Evolutionary conservation across 495 filamentous ascomycete species (phyloP), one percentile per base, ranked within the genome.

Genomic region (Hypoxylon trugodes): DNA sequence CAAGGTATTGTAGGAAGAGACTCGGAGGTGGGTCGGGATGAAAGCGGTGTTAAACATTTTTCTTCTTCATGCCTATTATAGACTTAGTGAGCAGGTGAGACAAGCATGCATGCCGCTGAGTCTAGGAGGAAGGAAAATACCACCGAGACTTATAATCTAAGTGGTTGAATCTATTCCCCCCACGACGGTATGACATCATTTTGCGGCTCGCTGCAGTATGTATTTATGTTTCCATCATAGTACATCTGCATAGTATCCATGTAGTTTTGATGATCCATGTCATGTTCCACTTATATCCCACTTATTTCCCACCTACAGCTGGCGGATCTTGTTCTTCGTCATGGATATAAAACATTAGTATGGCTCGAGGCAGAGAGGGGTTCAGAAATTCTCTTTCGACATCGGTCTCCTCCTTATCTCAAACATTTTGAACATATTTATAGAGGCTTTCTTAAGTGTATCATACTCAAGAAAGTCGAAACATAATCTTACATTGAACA

Each of bases 211-310:
- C 18, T 18, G 6, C 40, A 30, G 37, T n/a, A 5, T 16, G 13
- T 15, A 18, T 16, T 30, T 19, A 10, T n/a, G 13, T 40, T 40
- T 47, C 37, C 30, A 35, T 37, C n/a, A 42, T 47, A 50, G n/a
- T n/a, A n/a, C n/a, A n/a, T n/a, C n/a, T n/a, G n/a, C n/a, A n/a
- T n/a, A n/a, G n/a, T n/a, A n/a, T n/a, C n/a, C n/a, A n/a, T n/a
- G n/a, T n/a, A n/a, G n/a, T n/a, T n/a, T n/a, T n/a, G n/a, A n/a
- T n/a, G n/a, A n/a, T n/a, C n/a, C n/a, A n/a, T n/a, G n/a, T n/a
- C n/a, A n/a, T n/a, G n/a, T n/a, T 56, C 50, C 51, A 58, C 38
- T 45, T 22, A 26, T 52, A 58, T 33, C 47, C n/a, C 53, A 52
- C 53, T 10, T 48, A 35, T 33, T n/a, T 18, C 24, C 53, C 61